Conservation (phyloP, 495 filamentous ascomycete genomes). For the Acidomyces sp. region DNA sequence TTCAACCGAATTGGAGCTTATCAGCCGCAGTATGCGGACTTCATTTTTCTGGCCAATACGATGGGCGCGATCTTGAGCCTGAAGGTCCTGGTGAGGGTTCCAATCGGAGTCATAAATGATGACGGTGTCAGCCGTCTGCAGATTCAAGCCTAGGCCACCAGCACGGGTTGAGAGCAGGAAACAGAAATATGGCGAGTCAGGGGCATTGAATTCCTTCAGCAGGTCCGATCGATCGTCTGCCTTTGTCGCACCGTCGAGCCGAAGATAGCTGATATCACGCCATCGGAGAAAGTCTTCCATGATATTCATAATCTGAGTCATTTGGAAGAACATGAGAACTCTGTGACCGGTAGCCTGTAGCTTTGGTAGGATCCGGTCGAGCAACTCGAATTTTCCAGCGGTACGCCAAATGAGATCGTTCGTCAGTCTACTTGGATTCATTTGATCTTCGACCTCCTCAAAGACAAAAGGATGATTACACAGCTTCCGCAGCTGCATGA, state of each 20-base stretch:
- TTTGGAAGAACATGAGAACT: conserved; percentile 99
- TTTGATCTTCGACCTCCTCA: conserved; percentile 91
- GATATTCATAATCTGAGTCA: conserved; percentile 99
- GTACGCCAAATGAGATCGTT: conserved; percentile 95
- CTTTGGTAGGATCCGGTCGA: conserved; percentile 86
- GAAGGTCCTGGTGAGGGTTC: conserved; percentile 98
- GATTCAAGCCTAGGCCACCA: conserved; percentile 89
- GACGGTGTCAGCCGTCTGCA: conserved; percentile 96
- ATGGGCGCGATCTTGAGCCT: conserved; percentile 98
- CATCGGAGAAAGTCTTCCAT: conserved; percentile 97
- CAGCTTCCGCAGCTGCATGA: conserved; percentile 97
- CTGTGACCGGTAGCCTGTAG: conserved; percentile 81
- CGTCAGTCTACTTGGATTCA: conserved; percentile 75
- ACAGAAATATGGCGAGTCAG: conserved; percentile 84
- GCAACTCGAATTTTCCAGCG: conserved; percentile 89
- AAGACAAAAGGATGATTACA: conserved; percentile 99
- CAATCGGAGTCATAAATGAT: conserved; percentile 99
- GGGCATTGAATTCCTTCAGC: conserved; percentile 76
- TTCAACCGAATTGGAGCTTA: conserved; percentile 92
- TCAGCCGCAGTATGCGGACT: conserved; percentile 86
- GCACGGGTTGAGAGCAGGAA: conserved; percentile 98
- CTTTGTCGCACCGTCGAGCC: conserved; percentile 91
- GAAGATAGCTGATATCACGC: conserved; percentile 68
- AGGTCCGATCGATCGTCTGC: conserved; percentile 92
- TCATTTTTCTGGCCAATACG: conserved; percentile 99